These are phyloP conservation scores for Pelargonium fulgidum DNA, from an alignment of 441 rosid species.

Conservation along the genomic window DNA sequence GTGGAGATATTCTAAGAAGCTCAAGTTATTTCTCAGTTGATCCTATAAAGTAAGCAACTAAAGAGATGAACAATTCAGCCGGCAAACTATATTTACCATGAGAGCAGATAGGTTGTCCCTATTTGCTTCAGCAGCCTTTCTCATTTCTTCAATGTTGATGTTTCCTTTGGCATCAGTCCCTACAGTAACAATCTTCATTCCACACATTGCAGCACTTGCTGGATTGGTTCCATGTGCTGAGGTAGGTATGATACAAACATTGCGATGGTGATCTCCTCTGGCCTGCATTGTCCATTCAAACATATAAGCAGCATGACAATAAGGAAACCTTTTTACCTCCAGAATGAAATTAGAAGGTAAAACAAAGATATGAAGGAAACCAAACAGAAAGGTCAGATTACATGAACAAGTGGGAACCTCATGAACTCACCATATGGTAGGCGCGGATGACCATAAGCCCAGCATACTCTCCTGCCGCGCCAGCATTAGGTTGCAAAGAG, in stretches of 20 bases:
- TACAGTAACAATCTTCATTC: slow-evolving; percentile 89
- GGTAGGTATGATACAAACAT: slow-evolving; percentile 93
- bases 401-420: neutral
- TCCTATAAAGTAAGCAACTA: neutral
- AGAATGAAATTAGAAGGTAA: too few relatives aligned
- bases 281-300: slow-evolving; percentile 40
- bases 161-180: slow-evolving; percentile 98
- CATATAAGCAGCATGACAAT: neutral
- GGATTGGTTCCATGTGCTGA: slow-evolving; percentile 99
- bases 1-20: neutral
- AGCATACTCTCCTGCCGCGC: slow-evolving; percentile 95
- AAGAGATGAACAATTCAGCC: neutral
- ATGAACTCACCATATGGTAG: slow-evolving; percentile 60
- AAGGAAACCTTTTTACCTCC: too few relatives aligned
- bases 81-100: slow-evolving; percentile 40
- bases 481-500: slow-evolving; percentile 98
- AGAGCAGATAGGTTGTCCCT: slow-evolving; percentile 84
- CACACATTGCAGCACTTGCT: slow-evolving; percentile 98
- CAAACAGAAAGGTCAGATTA: neutral
- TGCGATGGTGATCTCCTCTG: slow-evolving; percentile 91
- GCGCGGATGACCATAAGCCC: slow-evolving; percentile 99
- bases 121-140: slow-evolving; percentile 85
- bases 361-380: neutral
- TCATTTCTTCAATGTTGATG: slow-evolving; percentile 78
- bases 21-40: neutral